Evolutionary conservation across 441 rosid genomes (phyloP), one percentile per base, ranked within the genome.

Genomic region (Erysimum pusillum): DNA sequence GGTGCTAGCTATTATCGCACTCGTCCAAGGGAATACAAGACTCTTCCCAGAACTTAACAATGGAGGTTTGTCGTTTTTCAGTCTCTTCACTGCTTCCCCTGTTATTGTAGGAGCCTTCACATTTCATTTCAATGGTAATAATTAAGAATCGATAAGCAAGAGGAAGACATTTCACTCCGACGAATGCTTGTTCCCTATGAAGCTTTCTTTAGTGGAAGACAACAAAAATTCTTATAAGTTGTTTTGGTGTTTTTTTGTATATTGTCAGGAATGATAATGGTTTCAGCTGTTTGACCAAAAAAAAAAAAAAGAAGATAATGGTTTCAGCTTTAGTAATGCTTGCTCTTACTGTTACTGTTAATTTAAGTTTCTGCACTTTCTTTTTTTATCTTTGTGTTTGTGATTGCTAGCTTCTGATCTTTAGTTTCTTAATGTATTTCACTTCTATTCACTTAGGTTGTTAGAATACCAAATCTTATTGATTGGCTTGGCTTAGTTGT

Each of bases 21-120:
- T 94, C 0, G 7, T 88, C 12, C 76, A 87, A 77, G 97, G 97
- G 51, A 82, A 79, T 76, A 79, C 98, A 0, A 83, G 90, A 80
- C 71, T 88, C 48, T 78, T 92, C 9, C 98, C 98, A 0, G 60
- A 75, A 2, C 57, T 94, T 35, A 84, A 83, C 67, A 63, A 79
- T 67, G 71, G 78, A 11, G 79, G 81, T 13, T 69, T 81, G 45
- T 87, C 96, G 0, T 84, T 92, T 85, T 89, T 89, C 6, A 79
- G 87, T 41, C 97, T 94, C 65, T 90, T 94, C 84, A 90, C 97
- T 14, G 91, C 96, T 20, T 93, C 90, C 28, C 98, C 98, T 0
- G 90, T 92, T 18, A 87, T 94, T 17, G 96, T 94, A 5, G 90
- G 94, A 28, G 91, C 97, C 74, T 94, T 92, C 83, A 90, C 95